Evolutionary conservation across 2,329 filamentous ascomycete genomes (phyloP), one percentile per base, ranked within the genome.

Genomic region (Talaromyces sp.): DNA sequence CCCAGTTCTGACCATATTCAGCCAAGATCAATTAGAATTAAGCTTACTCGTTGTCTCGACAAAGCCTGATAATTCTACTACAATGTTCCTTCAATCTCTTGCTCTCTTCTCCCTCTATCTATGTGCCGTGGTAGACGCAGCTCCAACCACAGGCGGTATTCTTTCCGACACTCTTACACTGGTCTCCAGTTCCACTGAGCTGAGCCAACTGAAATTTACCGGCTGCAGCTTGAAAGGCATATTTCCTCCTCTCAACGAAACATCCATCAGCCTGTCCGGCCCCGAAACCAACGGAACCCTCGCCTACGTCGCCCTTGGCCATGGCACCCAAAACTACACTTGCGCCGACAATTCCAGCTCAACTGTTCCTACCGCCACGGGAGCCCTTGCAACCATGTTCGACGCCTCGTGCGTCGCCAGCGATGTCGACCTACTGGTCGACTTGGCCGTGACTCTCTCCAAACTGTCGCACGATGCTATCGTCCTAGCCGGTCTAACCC

Each of bases 301-400:
- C 55, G 72, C 78, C 60, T 75, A 78, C 63, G 68, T 82, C 55
- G 76, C 76, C 6, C 63, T 81, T 21, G 81, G 80, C 58, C 70
- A 74, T 26, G 81, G 81, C 43, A 80, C 78, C 13, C 80, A 83
- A 63, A 82, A 82, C 71, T 83, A 81, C 66, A 78, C 77, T 17
- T 82, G 80, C 63, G 55, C 65, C 2, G 65, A 72, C 38, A 64
- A 66, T 35, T 58, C 68, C 7, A 62, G 64, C 3, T 66, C 71
- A 0, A 56, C 67, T 11, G 56, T 58, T 0, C 79, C 81, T 14
- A 61, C 66, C 14, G 66, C 78, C 9, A 68, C 75, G 38, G 79
- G 79, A 10, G 80, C 80, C 24, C 68, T 76, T n/a, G 80, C 79
- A 2, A 73, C 73, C 2, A 71, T 81, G 3, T 78, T 77, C 63